Conservation (phyloP, 257 asterid species). For the Mentha longifolia region DNA sequence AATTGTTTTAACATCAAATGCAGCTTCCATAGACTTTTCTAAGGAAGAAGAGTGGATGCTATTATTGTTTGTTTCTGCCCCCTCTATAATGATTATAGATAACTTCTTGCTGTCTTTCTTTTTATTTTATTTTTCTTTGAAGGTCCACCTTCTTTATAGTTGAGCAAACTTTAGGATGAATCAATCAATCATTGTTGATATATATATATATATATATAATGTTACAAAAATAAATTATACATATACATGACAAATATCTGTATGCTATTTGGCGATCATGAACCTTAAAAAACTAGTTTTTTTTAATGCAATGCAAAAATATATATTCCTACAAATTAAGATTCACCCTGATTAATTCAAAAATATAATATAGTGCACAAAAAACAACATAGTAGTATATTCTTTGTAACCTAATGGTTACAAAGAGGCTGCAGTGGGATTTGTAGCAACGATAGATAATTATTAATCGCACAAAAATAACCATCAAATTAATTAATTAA, state of each 20-base stretch:
- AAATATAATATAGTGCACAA: neutral
- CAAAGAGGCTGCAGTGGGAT: neutral
- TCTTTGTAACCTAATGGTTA: neutral
- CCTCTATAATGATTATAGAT: neutral
- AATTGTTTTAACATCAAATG: neutral
- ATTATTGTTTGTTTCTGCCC: neutral
- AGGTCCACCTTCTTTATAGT: neutral
- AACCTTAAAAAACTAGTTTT: no score
- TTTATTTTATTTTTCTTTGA: no score
- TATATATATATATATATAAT: no score
- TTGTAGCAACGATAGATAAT: neutral
- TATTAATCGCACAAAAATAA: neutral
- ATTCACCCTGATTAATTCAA: neutral
- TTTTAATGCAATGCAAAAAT: no score
- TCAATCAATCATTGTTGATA: neutral
- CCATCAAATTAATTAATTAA: neutral
- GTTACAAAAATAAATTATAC: no score
- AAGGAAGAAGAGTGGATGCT: neutral
- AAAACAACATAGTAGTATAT: neutral
- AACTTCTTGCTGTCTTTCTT: no score
- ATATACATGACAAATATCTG: no score
- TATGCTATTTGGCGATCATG: no score
- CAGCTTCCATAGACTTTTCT: constrained; percentile 25
- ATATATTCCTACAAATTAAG: no score
- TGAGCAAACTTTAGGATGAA: neutral